Evolutionary conservation across 768 basidiomycete genomes (phyloP), one percentile per base, ranked within the genome.

Genomic region (Galerina marginata): DNA sequence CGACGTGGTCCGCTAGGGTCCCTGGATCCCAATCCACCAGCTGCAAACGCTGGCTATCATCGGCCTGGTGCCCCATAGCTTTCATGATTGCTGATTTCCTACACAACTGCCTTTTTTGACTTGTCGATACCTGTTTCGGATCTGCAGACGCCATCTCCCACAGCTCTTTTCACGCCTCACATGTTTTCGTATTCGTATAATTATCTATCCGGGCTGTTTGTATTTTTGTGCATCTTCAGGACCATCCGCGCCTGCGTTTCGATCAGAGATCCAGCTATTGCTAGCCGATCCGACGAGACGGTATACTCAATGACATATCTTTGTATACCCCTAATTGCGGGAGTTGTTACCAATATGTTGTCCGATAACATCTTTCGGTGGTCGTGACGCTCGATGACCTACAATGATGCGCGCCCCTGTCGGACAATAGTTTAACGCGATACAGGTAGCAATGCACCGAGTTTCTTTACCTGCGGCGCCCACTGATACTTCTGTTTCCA

Each of bases 1-100:
- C 76, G 82, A 38, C 81, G 80, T 16, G 73, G 66, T 12, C 69
- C 72, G 50, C 56, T 42, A 26, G 36, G 43, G 14, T 37, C 47
- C 43, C 9, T 25, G 50, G 23, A 54, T 23, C 26, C 55, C 6
- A 29, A 51, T 9, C 48, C 46, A 43, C 56, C 64, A 51, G 55
- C 37, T 25, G 45, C 53, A 43, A 43, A 62, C 45, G 56, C 64
- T 16, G 61, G 64, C 29, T 33, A 33, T 25, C 64, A 58, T 60
- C 60, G 61, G 47, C 26, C 55, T 40, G 59, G 59, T 36, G 43
- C 43, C 42, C 55, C 59, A 25, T 56, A 63, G 40, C 62, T 56
- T 44, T 60, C 54, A 61, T 58, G 42, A 58, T 55, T 42, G 25
- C 20, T 45, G 33, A 11, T 43, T 58, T 56, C 45, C 36, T 48